Evolutionary conservation across 805 yeast species (phyloP).

Genomic region (Candida tallmaniae): DNA sequence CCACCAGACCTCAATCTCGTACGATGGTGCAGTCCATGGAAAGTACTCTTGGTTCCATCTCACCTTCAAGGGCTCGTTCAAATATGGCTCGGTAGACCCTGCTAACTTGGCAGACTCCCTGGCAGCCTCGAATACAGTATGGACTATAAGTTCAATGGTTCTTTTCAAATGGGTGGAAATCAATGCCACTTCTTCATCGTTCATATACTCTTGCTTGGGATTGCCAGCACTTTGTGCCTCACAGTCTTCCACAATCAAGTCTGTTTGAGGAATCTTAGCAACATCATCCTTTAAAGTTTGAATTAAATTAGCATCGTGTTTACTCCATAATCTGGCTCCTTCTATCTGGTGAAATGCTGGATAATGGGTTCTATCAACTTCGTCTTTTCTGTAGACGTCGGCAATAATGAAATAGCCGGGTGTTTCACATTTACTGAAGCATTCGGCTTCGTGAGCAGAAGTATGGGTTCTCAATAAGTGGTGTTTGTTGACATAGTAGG

Average conservation of each 20-base stretch:
- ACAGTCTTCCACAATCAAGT: conserved; percentile 73
- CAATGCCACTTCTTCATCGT: conserved; percentile 61
- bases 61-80: conserved; percentile 72
- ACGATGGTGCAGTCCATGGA: conserved; percentile 98
- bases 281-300: conserved; percentile 45
- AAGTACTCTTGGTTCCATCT: conserved; percentile 95
- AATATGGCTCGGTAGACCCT: conserved; percentile 53
- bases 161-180: conserved; percentile 77
- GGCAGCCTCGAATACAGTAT: conserved; percentile 75
- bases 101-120: conserved; percentile 55
- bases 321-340: conserved; percentile 85
- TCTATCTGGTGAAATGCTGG: conserved; percentile 98
- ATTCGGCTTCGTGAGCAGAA: conserved; percentile 91
- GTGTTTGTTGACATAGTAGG: conserved; percentile 78
- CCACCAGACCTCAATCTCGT: conserved; percentile 99
- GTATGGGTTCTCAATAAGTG: conserved; percentile 87
- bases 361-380: conserved; percentile 91
- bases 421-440: conserved; percentile 60
- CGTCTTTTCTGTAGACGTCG: conserved; percentile 94
- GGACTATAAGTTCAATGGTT: conserved; percentile 78
- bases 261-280: conserved; percentile 58
- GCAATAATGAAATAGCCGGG: conserved; percentile 93
- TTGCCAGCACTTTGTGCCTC: conserved; percentile 43
- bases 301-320: conserved; percentile 44
- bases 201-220: conserved; percentile 80